Base-by-base conservation (phyloP, 805 yeast species). In the Ogataea saltuana region DNA sequence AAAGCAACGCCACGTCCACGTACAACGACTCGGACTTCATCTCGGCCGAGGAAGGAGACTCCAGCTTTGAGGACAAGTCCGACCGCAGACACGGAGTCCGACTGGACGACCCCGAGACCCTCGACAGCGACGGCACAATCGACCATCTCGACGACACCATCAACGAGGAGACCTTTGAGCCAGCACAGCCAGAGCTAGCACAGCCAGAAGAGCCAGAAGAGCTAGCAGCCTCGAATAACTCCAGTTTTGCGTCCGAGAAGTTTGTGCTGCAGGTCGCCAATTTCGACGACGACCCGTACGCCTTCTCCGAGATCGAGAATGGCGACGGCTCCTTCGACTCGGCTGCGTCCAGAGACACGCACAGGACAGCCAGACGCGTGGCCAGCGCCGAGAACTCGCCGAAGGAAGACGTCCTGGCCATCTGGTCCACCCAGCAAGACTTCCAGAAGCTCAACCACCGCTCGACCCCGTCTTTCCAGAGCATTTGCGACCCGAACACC, bases 251-350 rank as follows among this genome's bases (percentile, higher is more conserved):
- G 2, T 43, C 63, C 4, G 49, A 50, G 20, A 49, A 58, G 9
- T 62, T 54, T 41, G 55, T 60, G 12, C 44, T 61, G 9, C 49
- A 55, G 12, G 51, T 55, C 9, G 72, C 79, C 3, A 60, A 59
- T 19, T 65, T 75, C 30, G 77, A 73, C 39, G 64, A 72, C 23
- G 67, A 66, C 45, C 65, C 69, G 37, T 63, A 60, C 49, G 59
- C 65, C 1, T 67, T 73, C 13, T 67, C 66, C n/a, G 75, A 71
- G 13, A 5, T 33, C 11, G 37, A 22, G 3, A 29, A n/a, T 16
- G 21, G 7, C 2, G 41, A 26, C 15, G 45, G 46, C 7, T 49
- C 45, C 16, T 49, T 46, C 17, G 58, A 60, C 19, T 75, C 70
- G 45, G 65, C 67, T 18, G 11, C 37, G 4, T 33, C 37, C 12